Evolutionary conservation across 768 basidiomycete genomes (phyloP).

Genomic region (Leucogyrophana mollusca): DNA sequence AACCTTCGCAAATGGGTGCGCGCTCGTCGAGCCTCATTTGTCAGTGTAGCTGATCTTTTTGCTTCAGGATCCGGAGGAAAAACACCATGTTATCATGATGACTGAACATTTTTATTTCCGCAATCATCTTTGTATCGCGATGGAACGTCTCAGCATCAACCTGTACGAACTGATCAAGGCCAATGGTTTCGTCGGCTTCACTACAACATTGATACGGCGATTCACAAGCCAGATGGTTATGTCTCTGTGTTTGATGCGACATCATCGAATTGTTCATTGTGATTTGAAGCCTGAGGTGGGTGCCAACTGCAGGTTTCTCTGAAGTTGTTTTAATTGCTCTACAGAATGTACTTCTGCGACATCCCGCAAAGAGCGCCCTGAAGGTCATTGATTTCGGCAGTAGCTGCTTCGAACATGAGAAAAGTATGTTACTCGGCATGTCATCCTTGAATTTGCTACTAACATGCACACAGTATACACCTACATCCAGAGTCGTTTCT

Average conservation of each 20-base stretch:
- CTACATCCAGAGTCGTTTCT: constrained; percentile 99
- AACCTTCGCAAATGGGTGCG: constrained; percentile 96
- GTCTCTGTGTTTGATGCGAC: constrained; percentile 89
- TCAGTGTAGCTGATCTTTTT: neutral
- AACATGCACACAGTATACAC: constrained; percentile 75
- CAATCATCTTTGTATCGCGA: constrained; percentile 95
- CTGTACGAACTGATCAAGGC: constrained; percentile 99
- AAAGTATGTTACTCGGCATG: constrained; percentile 62
- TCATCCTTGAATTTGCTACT: constrained; percentile 2
- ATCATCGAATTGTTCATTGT: constrained; percentile 97
- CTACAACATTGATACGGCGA: constrained; percentile 89
- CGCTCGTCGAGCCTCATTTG: neutral
- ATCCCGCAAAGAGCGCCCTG: constrained; percentile 94
- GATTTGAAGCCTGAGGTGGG: constrained; percentile 97
- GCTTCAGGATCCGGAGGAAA: constrained; percentile 88
- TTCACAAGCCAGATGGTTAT: constrained; percentile 96
- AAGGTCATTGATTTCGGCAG: constrained; percentile 99
- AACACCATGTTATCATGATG: constrained; percentile 97
- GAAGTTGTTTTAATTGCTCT: constrained; percentile 6
- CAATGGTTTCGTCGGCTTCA: constrained; percentile 98
- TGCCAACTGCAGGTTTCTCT: neutral
- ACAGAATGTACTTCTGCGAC: constrained; percentile 91
- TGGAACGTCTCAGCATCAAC: constrained; percentile 97
- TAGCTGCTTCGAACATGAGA: constrained; percentile 97
- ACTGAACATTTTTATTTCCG: constrained; percentile 98